These are phyloP conservation scores for Annulohypoxylon nitens DNA, from an alignment of 495 filamentous ascomycete species.

Conservation along the genomic window DNA sequence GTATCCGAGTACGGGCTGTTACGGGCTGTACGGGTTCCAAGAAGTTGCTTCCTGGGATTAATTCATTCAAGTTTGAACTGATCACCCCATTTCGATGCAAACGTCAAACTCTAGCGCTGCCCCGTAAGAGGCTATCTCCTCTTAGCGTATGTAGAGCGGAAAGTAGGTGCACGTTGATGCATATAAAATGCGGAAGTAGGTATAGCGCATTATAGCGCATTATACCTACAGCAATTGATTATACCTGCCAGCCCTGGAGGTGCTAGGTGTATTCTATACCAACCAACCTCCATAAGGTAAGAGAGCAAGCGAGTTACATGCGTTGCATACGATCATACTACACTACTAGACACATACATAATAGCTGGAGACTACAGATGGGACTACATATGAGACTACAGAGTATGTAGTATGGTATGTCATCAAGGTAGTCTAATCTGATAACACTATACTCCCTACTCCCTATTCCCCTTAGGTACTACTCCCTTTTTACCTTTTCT, in stretches of 20 bases:
- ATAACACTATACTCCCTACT: slow-evolving; percentile 7
- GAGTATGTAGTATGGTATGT: neutral
- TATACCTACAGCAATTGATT: neutral
- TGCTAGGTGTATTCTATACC: neutral
- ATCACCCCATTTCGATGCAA: slow-evolving; percentile 20
- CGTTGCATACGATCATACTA: too few species aligned
- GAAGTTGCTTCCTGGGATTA: neutral
- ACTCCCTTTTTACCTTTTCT: neutral
- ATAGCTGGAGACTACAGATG: too few species aligned
- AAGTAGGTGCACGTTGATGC: slow-evolving; percentile 2
- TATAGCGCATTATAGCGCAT: neutral
- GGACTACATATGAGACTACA: too few species aligned
- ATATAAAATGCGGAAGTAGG: slow-evolving; percentile 8
- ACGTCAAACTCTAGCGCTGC: slow-evolving; percentile 16
- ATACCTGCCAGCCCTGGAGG: neutral
- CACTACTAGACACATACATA: too few species aligned
- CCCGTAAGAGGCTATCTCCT: slow-evolving; percentile 12
- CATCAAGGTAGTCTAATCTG: slow-evolving; percentile 8
- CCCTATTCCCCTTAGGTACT: neutral
- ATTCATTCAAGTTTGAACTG: neutral
- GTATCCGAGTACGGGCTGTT: neutral
- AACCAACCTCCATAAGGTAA: slow-evolving; percentile 5
- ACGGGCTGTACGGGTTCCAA: too few species aligned
- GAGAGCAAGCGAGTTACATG: slow-evolving; percentile 7
- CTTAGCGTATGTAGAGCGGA: slow-evolving; percentile 10